A percentile compares a stretch with the other conserved stretches of the same genome.
Conservation (phyloP, 768 basidiomycete species). For the Russula abietina region DNA sequence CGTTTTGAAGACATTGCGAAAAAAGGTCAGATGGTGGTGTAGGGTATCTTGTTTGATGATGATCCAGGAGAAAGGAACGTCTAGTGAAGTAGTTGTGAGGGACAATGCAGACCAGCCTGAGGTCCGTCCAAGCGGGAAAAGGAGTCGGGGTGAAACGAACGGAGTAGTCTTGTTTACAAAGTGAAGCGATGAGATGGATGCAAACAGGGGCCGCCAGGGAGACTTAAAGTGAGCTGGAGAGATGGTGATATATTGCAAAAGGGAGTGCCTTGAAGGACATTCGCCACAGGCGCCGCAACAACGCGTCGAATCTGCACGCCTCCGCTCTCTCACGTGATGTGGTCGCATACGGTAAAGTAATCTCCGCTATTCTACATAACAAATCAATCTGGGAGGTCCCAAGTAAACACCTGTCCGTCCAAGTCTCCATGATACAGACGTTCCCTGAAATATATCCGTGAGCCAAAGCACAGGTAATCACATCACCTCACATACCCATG, state of each 20-base stretch:
- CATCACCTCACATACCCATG: constrained; percentile 47
- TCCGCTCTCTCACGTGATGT: constrained; percentile 13
- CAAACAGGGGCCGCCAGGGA: not conserved
- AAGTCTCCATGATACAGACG: constrained; percentile 60
- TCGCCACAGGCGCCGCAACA: not conserved
- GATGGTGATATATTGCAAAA: constrained; percentile 5
- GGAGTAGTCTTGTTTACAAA: not conserved
- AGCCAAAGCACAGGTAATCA: not conserved
- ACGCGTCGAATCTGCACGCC: not conserved
- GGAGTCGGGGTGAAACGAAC: not conserved
- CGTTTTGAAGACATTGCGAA: constrained; percentile 17
- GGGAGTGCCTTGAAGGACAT: not conserved
- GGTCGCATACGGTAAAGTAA: not conserved
- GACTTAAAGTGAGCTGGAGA: not conserved
- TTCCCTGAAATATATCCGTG: constrained; percentile 38
- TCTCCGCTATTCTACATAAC: not conserved
- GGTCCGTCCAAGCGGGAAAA: not conserved
- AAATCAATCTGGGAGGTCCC: constrained; percentile 46
- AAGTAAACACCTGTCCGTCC: constrained; percentile 51
- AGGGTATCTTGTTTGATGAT: not conserved
- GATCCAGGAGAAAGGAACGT: not conserved
- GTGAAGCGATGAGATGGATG: not conserved
- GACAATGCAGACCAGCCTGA: not conserved
- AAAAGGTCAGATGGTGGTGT: not conserved
- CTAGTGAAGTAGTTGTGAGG: not conserved